Evolutionary conservation across 2,329 filamentous ascomycete species (phyloP).

Genomic region (Lasiodiplodia gonubiensis): DNA sequence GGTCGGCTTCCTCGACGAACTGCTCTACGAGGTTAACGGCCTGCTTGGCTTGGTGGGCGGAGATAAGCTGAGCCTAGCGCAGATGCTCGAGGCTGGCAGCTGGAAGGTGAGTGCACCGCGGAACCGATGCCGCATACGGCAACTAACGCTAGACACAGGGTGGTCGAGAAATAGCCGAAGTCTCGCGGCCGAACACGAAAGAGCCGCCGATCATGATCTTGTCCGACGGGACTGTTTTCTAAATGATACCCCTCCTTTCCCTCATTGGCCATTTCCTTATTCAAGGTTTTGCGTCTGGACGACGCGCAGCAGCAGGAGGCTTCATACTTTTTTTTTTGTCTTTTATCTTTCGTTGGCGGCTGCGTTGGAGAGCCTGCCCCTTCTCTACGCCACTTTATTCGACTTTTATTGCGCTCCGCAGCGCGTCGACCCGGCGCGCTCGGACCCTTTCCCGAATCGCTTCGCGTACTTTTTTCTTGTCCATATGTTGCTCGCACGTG

Average conservation of each 20-base stretch:
- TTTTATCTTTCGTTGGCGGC: conserved; percentile 11
- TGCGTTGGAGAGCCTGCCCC: conserved; percentile 8
- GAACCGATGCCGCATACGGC: conserved; percentile 4
- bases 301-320: conserved; percentile 24
- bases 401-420: conserved; percentile 16
- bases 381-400: conserved; percentile 11
- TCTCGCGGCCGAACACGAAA: conserved; percentile 93
- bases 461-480: conserved; percentile 21
- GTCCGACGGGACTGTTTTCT: conserved; percentile 96
- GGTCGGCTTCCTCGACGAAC: conserved; percentile 74
- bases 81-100: conserved; percentile 92
- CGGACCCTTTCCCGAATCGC: conserved; percentile 16
- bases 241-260: conserved; percentile 50
- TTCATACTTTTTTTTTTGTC: conserved; percentile 3
- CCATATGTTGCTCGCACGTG: conserved; percentile 25
- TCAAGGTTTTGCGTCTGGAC: conserved; percentile 10
- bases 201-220: conserved; percentile 95
- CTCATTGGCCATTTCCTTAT: conserved; percentile 25
- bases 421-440: conserved; percentile 20
- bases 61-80: conserved; percentile 76
- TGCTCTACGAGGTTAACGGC: conserved; percentile 71
- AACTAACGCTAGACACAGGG: conserved; percentile 61
- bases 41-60: conserved; percentile 71
- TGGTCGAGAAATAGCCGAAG: conserved; percentile 93
- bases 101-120: conserved; percentile 78